A percentile compares a stretch with the other conserved stretches of the same genome.
Conservation (phyloP, 1,139 yeast species). For the Eremothecium gossypii region DNA sequence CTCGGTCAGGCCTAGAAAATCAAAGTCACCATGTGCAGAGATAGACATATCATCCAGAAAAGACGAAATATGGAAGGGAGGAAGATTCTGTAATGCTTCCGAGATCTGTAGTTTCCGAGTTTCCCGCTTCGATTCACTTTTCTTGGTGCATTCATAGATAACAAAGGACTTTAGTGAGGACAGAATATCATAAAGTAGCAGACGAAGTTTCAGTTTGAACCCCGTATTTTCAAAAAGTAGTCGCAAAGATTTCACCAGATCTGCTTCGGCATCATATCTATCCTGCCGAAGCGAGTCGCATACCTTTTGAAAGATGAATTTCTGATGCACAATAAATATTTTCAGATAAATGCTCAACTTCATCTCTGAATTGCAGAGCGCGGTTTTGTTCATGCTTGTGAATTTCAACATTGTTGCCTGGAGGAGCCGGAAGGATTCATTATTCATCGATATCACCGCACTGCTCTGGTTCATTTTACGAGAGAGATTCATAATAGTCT, state of each 20-base stretch:
- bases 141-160: constrained; percentile 14
- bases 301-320: constrained; percentile 18
- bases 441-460: constrained; percentile 11
- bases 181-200: constrained; percentile 54
- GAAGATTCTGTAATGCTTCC: constrained; percentile 16
- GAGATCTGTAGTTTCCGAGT: constrained; percentile 15
- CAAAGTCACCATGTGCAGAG: background rate
- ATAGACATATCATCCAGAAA: constrained; percentile 12
- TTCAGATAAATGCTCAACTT: constrained; percentile 22
- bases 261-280: constrained; percentile 1
- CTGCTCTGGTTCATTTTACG: constrained; percentile 14
- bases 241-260: constrained; percentile 15
- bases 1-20: background rate
- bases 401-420: constrained; percentile 12
- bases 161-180: constrained; percentile 41
- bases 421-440: constrained; percentile 13
- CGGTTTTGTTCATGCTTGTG: constrained; percentile 7
- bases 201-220: constrained; percentile 42
- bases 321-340: constrained; percentile 25
- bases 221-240: constrained; percentile 24
- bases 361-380: constrained; percentile 11
- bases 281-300: constrained; percentile 11
- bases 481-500: constrained; percentile 20
- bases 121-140: constrained; percentile 1
- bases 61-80: constrained; percentile 29